Percentiles rank a stretch among this genome's conserved stretches.
phyloP scores from a whole-genome alignment of 2,329 filamentous ascomycete genomes.

The Sclerotinia sclerotiorum region DNA sequence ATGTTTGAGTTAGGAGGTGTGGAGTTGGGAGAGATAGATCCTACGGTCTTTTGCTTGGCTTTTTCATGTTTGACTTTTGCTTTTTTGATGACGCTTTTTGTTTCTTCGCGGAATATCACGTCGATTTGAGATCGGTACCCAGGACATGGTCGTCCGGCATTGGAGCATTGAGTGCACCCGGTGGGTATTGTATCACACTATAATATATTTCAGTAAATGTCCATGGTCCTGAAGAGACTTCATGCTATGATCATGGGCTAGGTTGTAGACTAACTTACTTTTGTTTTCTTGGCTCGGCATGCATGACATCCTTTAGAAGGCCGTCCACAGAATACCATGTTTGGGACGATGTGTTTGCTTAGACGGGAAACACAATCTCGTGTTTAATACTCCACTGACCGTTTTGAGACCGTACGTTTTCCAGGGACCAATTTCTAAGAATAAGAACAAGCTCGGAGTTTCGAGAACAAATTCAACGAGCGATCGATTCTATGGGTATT shows the following conservation, averaged over 20 bases:
- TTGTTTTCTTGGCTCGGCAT: constrained; percentile 57
- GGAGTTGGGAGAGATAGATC: background rate
- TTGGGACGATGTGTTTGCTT: constrained; percentile 3
- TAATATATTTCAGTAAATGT: background rate
- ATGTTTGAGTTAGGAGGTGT: too few species aligned
- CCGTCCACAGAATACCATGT: constrained; percentile 59
- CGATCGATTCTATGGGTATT: background rate
- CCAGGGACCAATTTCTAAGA: background rate
- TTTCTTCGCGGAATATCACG: constrained; percentile 59
- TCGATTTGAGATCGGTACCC: constrained; percentile 57
- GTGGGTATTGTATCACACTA: constrained; percentile 55
- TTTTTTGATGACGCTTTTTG: constrained; percentile 52
- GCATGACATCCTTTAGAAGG: constrained; percentile 57
- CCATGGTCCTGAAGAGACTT: background rate
- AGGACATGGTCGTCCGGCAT: constrained; percentile 52
- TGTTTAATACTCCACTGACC: background rate
- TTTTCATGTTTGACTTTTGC: constrained; percentile 42
- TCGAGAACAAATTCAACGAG: background rate
- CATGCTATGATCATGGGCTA: background rate
- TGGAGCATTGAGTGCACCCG: constrained; percentile 55
- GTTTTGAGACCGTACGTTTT: background rate
- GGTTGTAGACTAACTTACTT: constrained; percentile 42
- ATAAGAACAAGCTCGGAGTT: background rate
- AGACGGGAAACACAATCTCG: background rate
- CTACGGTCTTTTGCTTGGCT: background rate